phyloP scores from a whole-genome alignment of 2,329 filamentous ascomycete species.

The Rhinocladiella mackenziei region DNA sequence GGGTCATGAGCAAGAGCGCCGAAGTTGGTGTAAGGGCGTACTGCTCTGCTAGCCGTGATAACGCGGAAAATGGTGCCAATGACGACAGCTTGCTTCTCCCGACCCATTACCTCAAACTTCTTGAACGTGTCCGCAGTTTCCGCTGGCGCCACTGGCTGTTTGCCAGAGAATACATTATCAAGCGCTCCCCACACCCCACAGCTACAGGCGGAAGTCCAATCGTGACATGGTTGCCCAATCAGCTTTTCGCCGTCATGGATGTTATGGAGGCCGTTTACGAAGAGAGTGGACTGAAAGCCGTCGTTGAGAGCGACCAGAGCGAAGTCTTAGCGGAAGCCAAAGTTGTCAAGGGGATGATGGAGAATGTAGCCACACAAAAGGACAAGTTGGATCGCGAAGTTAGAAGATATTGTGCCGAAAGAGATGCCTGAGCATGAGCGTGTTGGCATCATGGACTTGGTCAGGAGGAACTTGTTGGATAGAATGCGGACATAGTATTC shows the following conservation, averaged over 20 bases:
- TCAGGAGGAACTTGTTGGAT: no score
- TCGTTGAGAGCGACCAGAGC: slow-evolving; percentile 4
- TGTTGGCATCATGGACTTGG: neutral
- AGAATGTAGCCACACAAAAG: slow-evolving; percentile 34
- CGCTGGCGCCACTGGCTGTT: slow-evolving; percentile 50
- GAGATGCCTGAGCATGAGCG: slow-evolving; percentile 35
- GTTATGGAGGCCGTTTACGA: slow-evolving; percentile 46
- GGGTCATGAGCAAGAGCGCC: slow-evolving; percentile 56
- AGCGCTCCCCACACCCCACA: slow-evolving; percentile 44
- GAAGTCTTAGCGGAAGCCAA: slow-evolving; percentile 8
- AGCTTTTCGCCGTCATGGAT: slow-evolving; percentile 48
- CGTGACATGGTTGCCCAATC: slow-evolving; percentile 49
- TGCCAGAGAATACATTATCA: slow-evolving; percentile 48
- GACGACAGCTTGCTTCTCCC: slow-evolving; percentile 34
- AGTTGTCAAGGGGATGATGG: slow-evolving; percentile 36
- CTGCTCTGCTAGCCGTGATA: slow-evolving; percentile 8
- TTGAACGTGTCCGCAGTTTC: slow-evolving; percentile 48
- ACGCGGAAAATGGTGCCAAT: slow-evolving; percentile 27
- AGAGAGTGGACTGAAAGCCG: slow-evolving; percentile 22
- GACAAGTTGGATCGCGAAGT: slow-evolving; percentile 43
- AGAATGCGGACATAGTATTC: no score
- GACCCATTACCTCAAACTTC: slow-evolving; percentile 43
- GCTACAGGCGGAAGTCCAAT: slow-evolving; percentile 49
- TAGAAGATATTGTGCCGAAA: slow-evolving; percentile 44
- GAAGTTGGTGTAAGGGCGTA: slow-evolving; percentile 42